Percentiles rank a stretch among this genome's conserved stretches.
Conservation (phyloP, 768 basidiomycete species). For the Macrocybe gigantea region DNA sequence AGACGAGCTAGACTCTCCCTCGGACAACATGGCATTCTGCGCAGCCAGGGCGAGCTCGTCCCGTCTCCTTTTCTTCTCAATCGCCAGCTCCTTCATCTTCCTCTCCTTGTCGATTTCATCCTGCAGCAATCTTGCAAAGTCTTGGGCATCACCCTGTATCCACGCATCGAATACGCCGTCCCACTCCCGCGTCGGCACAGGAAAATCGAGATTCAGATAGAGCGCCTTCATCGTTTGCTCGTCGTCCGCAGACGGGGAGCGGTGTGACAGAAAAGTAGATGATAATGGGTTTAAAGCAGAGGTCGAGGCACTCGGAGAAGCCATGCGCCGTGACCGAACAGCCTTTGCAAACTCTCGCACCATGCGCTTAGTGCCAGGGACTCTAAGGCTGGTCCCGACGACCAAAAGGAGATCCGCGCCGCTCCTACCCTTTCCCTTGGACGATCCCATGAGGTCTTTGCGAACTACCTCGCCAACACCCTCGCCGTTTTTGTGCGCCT, state of each 20-base stretch:
- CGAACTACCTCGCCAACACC: constrained; percentile 81
- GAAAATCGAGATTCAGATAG: constrained; percentile 85
- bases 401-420: constrained; percentile 84
- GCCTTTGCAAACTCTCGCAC: constrained; percentile 85
- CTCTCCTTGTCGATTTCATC: constrained; percentile 53
- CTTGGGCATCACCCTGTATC: constrained; percentile 84
- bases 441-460: constrained; percentile 70
- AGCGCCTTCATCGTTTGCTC: constrained; percentile 58
- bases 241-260: constrained; percentile 38
- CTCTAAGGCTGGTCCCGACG: constrained; percentile 83
- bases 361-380: constrained; percentile 89
- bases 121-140: constrained; percentile 58
- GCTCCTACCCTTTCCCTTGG: constrained; percentile 59
- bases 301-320: constrained; percentile 25
- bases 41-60: constrained; percentile 26
- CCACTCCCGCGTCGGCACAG: constrained; percentile 81
- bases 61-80: constrained; percentile 51
- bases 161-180: constrained; percentile 87
- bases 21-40: too few species aligned
- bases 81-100: constrained; percentile 44
- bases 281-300: constrained; percentile 26
- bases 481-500: constrained; percentile 82
- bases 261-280: constrained; percentile 45
- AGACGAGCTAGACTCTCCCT: too few species aligned
- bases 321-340: constrained; percentile 45